These are phyloP conservation scores for Trichoderma asperellum DNA, from an alignment of 2,329 filamentous ascomycete species.

Conservation along the genomic window DNA sequence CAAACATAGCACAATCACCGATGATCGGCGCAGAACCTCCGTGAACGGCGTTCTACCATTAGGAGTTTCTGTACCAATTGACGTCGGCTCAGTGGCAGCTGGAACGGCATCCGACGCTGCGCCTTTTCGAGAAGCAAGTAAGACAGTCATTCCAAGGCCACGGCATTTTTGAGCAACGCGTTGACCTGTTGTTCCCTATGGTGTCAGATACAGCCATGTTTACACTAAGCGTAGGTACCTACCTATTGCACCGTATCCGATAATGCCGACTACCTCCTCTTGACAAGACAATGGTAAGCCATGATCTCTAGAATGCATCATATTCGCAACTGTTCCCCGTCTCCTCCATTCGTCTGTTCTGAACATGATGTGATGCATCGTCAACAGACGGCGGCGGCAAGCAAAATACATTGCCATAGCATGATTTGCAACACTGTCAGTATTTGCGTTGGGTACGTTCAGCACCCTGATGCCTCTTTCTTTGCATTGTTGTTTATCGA, in stretches of 20 bases:
- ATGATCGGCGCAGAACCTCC: slow-evolving; percentile 6
- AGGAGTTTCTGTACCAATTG: background rate
- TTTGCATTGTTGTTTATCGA: background rate
- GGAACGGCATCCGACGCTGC: background rate
- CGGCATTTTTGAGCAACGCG: slow-evolving; percentile 6
- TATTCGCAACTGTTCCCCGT: background rate
- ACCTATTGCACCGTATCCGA: slow-evolving; percentile 11
- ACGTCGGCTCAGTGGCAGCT: background rate
- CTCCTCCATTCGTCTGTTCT: slow-evolving; percentile 1
- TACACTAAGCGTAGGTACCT: background rate
- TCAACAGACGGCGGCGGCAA: slow-evolving; percentile 1
- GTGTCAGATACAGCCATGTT: background rate
- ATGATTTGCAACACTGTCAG: slow-evolving; percentile 6
- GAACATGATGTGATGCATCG: slow-evolving; percentile 3
- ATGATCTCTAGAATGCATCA: background rate
- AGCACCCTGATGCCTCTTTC: background rate
- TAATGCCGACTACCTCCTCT: background rate
- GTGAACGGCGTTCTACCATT: background rate
- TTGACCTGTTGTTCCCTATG: background rate
- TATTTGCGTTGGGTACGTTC: background rate
- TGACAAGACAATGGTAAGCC: background rate
- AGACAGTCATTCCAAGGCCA: slow-evolving; percentile 11
- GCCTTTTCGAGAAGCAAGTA: background rate
- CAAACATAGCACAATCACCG: background rate
- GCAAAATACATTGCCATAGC: background rate